These are phyloP conservation scores for Cercospora brassicicola DNA, from an alignment of 2,329 filamentous ascomycete genomes.

Conservation along the genomic window DNA sequence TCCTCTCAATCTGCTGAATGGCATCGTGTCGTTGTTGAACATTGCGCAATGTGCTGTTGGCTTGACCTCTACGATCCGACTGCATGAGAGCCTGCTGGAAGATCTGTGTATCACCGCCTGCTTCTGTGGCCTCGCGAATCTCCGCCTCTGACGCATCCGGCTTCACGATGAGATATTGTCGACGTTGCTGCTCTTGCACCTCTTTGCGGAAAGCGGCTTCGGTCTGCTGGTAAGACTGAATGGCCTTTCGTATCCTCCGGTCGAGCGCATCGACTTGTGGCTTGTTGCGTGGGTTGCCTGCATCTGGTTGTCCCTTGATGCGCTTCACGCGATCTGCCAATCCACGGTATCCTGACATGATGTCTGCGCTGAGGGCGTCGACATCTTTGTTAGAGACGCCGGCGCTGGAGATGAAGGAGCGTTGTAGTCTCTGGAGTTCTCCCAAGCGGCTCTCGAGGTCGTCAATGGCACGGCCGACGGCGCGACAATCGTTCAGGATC, in stretches of 20 bases:
- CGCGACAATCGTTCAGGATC: constrained; percentile 80
- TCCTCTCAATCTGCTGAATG: constrained; percentile 86
- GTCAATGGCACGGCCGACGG: constrained; percentile 75
- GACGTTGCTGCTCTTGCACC: constrained; percentile 77
- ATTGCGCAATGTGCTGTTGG: constrained; percentile 73
- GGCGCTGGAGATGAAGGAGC: constrained; percentile 68
- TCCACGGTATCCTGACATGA: constrained; percentile 78
- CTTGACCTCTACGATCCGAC: constrained; percentile 77
- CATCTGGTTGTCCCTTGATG: constrained; percentile 77
- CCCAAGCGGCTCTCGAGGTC: constrained; percentile 71
- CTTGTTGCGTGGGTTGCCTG: constrained; percentile 69
- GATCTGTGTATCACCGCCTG: constrained; percentile 70
- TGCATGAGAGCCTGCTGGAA: constrained; percentile 85
- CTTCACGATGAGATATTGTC: constrained; percentile 79
- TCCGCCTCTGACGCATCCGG: constrained; percentile 75
- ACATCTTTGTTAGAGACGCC: constrained; percentile 65
- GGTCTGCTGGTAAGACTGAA: constrained; percentile 76
- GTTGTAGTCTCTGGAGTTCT: constrained; percentile 69
- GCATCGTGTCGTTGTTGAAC: constrained; percentile 81
- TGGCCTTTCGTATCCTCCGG: constrained; percentile 74
- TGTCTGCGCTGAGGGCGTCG: constrained; percentile 71
- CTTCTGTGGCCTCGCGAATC: constrained; percentile 73
- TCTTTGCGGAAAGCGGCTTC: constrained; percentile 79
- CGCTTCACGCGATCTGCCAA: constrained; percentile 76
- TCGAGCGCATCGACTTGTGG: constrained; percentile 81